Evolutionary conservation across 441 rosid species (phyloP).

Genomic region (Oxalis stricta): DNA sequence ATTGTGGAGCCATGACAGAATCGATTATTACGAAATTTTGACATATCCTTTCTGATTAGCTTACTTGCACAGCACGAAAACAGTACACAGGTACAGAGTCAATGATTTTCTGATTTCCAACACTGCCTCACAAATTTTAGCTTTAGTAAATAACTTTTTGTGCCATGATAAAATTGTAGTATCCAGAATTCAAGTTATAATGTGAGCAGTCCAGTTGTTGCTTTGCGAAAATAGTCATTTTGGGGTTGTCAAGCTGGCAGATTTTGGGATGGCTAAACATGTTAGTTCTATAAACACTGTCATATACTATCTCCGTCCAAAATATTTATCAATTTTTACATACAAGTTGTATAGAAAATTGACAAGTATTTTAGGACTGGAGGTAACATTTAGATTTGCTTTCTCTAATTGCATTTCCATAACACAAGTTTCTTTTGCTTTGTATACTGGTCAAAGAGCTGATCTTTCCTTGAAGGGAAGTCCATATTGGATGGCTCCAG

Average conservation of each 20-base stretch:
- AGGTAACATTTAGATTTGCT: not conserved
- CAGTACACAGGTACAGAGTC: slow-evolving; percentile 62
- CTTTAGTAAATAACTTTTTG: no score
- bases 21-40: slow-evolving; percentile 77
- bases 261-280: slow-evolving; percentile 96
- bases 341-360: no score
- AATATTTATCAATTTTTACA: no score
- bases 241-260: slow-evolving; percentile 96
- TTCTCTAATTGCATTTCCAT: slow-evolving; percentile 5
- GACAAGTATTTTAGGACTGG: not conserved
- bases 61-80: slow-evolving; percentile 74
- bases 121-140: no score
- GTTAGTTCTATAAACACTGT: slow-evolving; percentile 26
- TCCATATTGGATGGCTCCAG: slow-evolving; percentile 99
- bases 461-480: slow-evolving; percentile 90
- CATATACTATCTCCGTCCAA: no score
- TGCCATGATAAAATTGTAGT: no score
- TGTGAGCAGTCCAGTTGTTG: no score
- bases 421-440: slow-evolving; percentile 12
- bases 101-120: no score
- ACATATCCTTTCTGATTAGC: slow-evolving; percentile 77
- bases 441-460: slow-evolving; percentile 81
- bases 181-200: not conserved
- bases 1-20: slow-evolving; percentile 86
- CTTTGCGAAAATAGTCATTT: slow-evolving; percentile 89